Percentiles rank a stretch among this genome's conserved stretches.
Evolutionary conservation across 1,284 basidiomycete genomes (phyloP).

Genomic region (Fomitopsis pinicola): DNA sequence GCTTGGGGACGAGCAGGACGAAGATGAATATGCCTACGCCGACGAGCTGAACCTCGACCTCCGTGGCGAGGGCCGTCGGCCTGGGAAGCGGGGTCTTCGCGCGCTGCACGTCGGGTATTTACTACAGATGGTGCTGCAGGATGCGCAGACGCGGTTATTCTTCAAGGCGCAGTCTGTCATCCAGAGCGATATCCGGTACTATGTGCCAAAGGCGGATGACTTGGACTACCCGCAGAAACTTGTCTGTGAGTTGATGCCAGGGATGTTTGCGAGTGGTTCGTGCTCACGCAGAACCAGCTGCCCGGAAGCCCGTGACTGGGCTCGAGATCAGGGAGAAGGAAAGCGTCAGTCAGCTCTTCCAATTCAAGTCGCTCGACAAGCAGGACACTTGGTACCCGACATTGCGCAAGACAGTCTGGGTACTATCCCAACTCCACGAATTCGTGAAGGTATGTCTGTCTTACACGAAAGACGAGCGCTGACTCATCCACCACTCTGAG

Average conservation of each 20-base stretch:
- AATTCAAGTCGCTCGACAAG: conserved; percentile 65
- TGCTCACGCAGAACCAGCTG: conserved; percentile 28
- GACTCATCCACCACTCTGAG: conserved; percentile 35
- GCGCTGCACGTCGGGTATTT: conserved; percentile 69
- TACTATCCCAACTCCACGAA: conserved; percentile 82
- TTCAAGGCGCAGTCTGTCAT: conserved; percentile 92
- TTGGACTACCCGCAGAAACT: conserved; percentile 83
- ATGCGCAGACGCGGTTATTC: conserved; percentile 89
- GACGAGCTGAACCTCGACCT: conserved; percentile 41
- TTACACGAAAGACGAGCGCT: neutral
- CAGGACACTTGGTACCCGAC: conserved; percentile 90
- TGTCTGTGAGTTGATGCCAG: conserved; percentile 39
- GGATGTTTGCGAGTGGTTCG: neutral
- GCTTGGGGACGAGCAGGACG: conserved; percentile 29
- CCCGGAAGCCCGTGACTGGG: conserved; percentile 37
- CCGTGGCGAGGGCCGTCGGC: conserved; percentile 21
- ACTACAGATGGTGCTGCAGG: conserved; percentile 86
- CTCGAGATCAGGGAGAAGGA: conserved; percentile 58
- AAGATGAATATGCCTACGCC: conserved; percentile 30
- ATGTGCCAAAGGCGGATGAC: conserved; percentile 72
- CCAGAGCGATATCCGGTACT: conserved; percentile 83
- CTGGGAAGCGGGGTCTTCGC: conserved; percentile 37
- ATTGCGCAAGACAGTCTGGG: conserved; percentile 80
- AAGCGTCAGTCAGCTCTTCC: conserved; percentile 62
- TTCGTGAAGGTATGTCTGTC: conserved; percentile 72